Conservation (phyloP, 768 basidiomycete genomes). For the Kwoniella shandongensis region DNA sequence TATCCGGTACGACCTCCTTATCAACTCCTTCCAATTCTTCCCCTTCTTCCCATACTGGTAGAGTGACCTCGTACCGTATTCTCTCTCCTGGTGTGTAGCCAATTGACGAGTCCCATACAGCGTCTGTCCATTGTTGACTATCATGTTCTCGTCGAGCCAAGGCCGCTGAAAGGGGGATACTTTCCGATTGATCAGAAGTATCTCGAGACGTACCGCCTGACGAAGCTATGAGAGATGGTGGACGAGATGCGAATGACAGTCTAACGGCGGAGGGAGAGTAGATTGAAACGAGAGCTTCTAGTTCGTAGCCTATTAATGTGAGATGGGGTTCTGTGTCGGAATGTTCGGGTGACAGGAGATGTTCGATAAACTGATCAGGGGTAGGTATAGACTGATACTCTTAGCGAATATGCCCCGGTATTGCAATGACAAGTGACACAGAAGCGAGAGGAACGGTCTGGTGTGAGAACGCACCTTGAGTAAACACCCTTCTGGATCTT, state of each 20-base stretch:
- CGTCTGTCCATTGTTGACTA: constrained; percentile 32
- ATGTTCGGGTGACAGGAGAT: constrained; percentile 32
- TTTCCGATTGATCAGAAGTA: constrained; percentile 3
- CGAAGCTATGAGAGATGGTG: constrained; percentile 20
- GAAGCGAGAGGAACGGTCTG: too few relatives aligned
- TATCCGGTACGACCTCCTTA: constrained; percentile 13
- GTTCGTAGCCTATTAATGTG: constrained; percentile 47
- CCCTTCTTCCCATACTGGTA: constrained; percentile 46
- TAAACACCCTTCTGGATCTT: constrained; percentile 28
- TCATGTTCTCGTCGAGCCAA: constrained; percentile 5
- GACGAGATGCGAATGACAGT: constrained; percentile 34
- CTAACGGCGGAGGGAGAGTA: constrained; percentile 34
- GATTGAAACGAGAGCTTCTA: constrained; percentile 50
- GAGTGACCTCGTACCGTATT: constrained; percentile 47
- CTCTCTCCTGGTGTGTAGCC: constrained; percentile 35
- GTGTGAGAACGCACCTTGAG: constrained; percentile 11
- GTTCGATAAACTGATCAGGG: constrained; percentile 41
- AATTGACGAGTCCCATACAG: constrained; percentile 22
- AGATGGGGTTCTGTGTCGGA: constrained; percentile 41
- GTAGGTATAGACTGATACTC: too few relatives aligned
- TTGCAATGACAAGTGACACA: too few relatives aligned
- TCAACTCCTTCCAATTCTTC: constrained; percentile 31
- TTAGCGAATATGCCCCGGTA: too few relatives aligned
- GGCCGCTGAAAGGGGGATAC: neutral
- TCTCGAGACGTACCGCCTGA: constrained; percentile 4